These are phyloP conservation scores for Rhypophila decipiens DNA, from an alignment of 495 filamentous ascomycete species.

Conservation along the genomic window DNA sequence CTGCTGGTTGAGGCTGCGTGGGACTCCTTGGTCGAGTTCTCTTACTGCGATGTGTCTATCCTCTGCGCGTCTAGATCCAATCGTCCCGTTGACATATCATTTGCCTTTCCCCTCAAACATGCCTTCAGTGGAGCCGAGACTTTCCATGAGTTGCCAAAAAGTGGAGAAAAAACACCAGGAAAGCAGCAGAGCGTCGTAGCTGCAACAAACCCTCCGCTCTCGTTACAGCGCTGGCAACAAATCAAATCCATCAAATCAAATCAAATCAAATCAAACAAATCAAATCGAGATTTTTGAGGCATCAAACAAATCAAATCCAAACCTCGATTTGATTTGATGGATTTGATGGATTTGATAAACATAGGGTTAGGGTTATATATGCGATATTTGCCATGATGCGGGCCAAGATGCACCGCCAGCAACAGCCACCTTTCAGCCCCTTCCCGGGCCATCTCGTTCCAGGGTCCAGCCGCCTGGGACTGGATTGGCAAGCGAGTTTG, in stretches of 20 bases:
- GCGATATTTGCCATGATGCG: background rate
- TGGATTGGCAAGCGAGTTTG: background rate
- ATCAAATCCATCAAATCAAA: slow-evolving; percentile 6
- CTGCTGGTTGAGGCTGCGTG: too few species aligned
- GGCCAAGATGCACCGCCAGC: background rate
- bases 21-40: too few species aligned
- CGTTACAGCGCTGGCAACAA: slow-evolving; percentile 5
- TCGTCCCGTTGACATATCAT: too few species aligned
- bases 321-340: slow-evolving; percentile 6
- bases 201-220: too few species aligned
- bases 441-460: background rate
- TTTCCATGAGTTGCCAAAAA: too few species aligned
- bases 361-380: slow-evolving; percentile 3
- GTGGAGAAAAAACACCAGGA: too few species aligned
- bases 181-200: too few species aligned
- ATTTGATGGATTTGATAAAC: slow-evolving; percentile 4
- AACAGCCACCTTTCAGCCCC: slow-evolving; percentile 1
- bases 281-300: slow-evolving; percentile 5
- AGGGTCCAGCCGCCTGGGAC: background rate
- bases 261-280: slow-evolving; percentile 6
- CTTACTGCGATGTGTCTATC: too few species aligned
- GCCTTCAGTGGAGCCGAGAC: too few species aligned
- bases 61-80: too few species aligned
- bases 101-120: too few species aligned
- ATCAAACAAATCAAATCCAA: slow-evolving; percentile 5